Evolutionary conservation across 148 eudicot species (phyloP).

Genomic region (Euryodendron excelsum): DNA sequence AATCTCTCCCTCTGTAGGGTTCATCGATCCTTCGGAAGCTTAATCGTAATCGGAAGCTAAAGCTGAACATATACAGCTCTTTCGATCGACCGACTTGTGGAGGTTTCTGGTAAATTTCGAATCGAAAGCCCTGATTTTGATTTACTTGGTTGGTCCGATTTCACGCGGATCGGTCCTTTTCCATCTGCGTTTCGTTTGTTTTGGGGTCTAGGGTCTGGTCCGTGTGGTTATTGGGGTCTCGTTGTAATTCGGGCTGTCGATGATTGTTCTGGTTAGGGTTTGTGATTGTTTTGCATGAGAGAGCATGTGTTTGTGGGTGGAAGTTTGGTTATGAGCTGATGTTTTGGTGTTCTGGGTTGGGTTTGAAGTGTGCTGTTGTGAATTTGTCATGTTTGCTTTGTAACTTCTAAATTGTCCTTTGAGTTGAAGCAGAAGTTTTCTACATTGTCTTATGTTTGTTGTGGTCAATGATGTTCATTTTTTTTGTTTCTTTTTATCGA

Average conservation of each 20-base stretch:
- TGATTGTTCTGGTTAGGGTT: not conserved
- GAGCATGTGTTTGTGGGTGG: not conserved
- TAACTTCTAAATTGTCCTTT: not conserved
- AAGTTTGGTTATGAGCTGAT: not conserved
- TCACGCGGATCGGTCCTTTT: not conserved
- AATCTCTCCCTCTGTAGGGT: not conserved
- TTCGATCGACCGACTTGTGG: not conserved
- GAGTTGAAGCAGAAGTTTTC: not conserved
- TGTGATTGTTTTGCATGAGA: not conserved
- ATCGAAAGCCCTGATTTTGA: not conserved
- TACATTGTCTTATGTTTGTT: not conserved
- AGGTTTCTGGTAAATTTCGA: not conserved
- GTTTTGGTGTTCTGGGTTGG: constrained; percentile 3
- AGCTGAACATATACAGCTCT: not conserved
- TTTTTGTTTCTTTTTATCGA: not conserved
- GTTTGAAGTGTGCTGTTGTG: not conserved
- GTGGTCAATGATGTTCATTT: not conserved
- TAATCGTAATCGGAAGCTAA: not conserved
- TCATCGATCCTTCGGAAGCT: not conserved
- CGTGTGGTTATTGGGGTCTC: too few relatives aligned
- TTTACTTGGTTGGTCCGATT: not conserved
- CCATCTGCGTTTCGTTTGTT: not conserved
- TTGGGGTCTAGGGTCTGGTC: not conserved
- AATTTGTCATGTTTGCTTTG: not conserved
- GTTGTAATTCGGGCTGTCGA: not conserved